Evolutionary conservation across 164 flowering plant species (phyloP).

Genomic region (Liriodendron chinense): DNA sequence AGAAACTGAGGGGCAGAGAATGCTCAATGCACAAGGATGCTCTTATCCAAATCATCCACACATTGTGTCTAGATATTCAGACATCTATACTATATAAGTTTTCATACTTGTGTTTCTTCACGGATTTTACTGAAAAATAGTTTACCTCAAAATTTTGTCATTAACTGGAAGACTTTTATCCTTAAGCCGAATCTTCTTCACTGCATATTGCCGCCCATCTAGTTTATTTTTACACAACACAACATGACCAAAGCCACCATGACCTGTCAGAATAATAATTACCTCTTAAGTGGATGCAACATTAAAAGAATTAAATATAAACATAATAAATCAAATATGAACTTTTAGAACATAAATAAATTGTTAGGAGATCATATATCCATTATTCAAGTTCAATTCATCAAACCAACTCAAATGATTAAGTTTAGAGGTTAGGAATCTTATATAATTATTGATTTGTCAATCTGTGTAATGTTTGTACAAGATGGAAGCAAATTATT

Average conservation of each 20-base stretch:
- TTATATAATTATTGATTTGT: too few species aligned
- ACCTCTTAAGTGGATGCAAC: background rate
- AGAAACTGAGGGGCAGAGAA: too few species aligned
- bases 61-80: background rate
- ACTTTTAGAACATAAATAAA: background rate
- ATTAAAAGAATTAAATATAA: background rate
- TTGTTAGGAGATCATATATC: too few species aligned
- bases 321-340: background rate
- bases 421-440: too few species aligned
- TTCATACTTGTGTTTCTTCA: background rate
- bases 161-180: slow-evolving; percentile 68
- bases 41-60: background rate
- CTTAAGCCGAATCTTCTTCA: slow-evolving; percentile 92
- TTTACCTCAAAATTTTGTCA: slow-evolving; percentile 89
- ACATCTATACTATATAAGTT: background rate
- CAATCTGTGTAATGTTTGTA: too few species aligned
- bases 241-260: slow-evolving; percentile 98
- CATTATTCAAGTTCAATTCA: too few species aligned
- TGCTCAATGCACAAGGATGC: too few species aligned
- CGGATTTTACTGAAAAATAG: background rate
- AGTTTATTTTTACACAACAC: slow-evolving; percentile 89
- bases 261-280: slow-evolving; percentile 47
- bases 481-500: too few species aligned
- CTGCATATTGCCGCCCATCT: slow-evolving; percentile 96
- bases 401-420: too few species aligned